Base-by-base conservation (phyloP, 352 stramenopile species). In the Plasmopara muralis region DNA sequence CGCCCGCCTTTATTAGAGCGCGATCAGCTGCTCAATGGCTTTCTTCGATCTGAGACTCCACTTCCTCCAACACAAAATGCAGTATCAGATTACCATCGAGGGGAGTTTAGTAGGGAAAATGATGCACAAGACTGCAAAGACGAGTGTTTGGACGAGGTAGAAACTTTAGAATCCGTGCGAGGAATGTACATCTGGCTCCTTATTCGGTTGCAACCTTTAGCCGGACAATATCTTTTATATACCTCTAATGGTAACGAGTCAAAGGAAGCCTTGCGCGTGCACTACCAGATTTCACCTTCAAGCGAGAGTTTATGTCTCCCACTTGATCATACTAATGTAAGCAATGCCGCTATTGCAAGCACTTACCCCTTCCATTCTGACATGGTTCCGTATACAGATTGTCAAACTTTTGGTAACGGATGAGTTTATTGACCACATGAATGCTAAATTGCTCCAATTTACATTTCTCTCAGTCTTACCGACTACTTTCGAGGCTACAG, bases 391-490 rank as follows among this genome's bases (percentile, higher is more conserved):
- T 28, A 41, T 25, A 15, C 7, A 81, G 70, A 58, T 76, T 50
- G 50, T 82, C 12, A 73, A 71, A 33, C 48, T 84, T 20, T 57
- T 87, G 10, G 73, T 87, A 37, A 82, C 73, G 1, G 70, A 87
- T 40, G 75, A 72, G 31, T 29, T 87, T 8, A 40, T 86, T 9
- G 31, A 63, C 8, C 57, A 77, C 18, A 41, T 83, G 9, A 57
- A 72, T 46, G 47, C 49, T 1, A 73, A 61, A 14, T 55, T 66
- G 41, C 56, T 87, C 20, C 53, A 64, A 43, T 75, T 87, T 42
- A 71, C 38, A 5, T 74, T 86, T 38, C 33, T 86, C n/a, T 60
- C 58, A 0, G 50, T 64, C 16, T 9, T 49, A 9, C 10, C 45
- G 9, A 30, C 6, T 29, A 57, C 18, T 6, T 39, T 15, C 9